Evolutionary conservation across 345 rosid species (phyloP), one percentile per base, ranked within the genome.

Genomic region (Laguncularia racemosa): DNA sequence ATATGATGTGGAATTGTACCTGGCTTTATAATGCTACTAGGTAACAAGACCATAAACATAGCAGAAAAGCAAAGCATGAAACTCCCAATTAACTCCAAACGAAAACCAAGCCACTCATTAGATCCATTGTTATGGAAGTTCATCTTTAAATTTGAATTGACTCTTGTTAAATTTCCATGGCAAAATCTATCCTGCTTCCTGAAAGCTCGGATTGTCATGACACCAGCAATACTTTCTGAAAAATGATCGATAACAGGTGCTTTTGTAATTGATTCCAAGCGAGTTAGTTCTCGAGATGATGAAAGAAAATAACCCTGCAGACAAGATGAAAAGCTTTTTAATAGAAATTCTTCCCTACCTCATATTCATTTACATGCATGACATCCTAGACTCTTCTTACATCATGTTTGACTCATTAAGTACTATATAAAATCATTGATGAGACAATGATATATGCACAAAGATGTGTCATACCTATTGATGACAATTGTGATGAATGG

Each of bases 231-330:
- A 71, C 95, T 92, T 59, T 92, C 96, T 0, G 98, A 92, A 81
- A 92, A 92, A 62, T 92, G 95, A 73, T 92, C 95, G 67, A 92
- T 88, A 45, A 92, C 75, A 2, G 98, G 96, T 12, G 98, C 98
- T 70, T 88, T 92, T 1, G 98, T 89, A 68, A 92, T 92, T 0
- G 98, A 92, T 66, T 92, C 98, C 2, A 92, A 73, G 16, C 96
- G 96, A 16, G 98, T 92, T 46, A 92, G 61, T 67, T 92, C 96
- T 23, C 98, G 83, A 20, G 98, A 80, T 16, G 96, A 55, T 62
- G 96, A 76, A 17, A 92, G 93, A 74, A 72, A 92, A 78, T 84
- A 89, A 20, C 82, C 83, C 98, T 91, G 68, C 23, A 62, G 57
- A 44, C 43, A 60, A 57, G 19, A 40, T 58, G 23, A 17, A 12